Evolutionary conservation across 768 basidiomycete genomes (phyloP).

Genomic region (Mycena maculata): DNA sequence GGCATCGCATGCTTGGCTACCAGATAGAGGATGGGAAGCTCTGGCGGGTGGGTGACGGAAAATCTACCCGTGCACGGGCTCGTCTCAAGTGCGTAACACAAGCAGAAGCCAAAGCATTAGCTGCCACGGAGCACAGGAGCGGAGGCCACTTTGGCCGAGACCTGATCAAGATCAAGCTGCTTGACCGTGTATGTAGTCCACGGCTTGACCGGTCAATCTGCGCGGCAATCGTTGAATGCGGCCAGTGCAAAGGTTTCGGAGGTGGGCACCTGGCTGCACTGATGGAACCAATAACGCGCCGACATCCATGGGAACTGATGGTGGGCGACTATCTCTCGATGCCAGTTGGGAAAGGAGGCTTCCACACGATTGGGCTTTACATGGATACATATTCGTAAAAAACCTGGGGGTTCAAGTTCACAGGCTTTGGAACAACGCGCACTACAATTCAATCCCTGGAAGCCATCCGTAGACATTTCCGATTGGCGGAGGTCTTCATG

Average conservation of each 20-base stretch:
- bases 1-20: constrained; percentile 33
- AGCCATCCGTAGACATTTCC: constrained; percentile 8
- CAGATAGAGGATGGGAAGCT: constrained; percentile 40
- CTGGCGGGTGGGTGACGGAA: constrained; percentile 33
- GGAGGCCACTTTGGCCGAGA: constrained; percentile 51
- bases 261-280: constrained; percentile 6
- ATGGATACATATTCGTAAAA: constrained; percentile 28
- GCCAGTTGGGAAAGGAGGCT: constrained; percentile 26
- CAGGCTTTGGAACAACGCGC: not conserved
- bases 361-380: constrained; percentile 12
- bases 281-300: constrained; percentile 20
- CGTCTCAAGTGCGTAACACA: constrained; percentile 44
- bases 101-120: constrained; percentile 39
- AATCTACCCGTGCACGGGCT: constrained; percentile 17
- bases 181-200: constrained; percentile 44
- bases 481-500: constrained; percentile 27
- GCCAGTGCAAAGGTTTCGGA: constrained; percentile 30
- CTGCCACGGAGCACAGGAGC: constrained; percentile 35
- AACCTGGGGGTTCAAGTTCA: constrained; percentile 23
- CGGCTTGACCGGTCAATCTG: constrained; percentile 41
- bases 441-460: constrained; percentile 23
- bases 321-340: constrained; percentile 19
- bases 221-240: constrained; percentile 41
- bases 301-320: constrained; percentile 26
- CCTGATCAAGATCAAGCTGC: constrained; percentile 43